Conservation (phyloP, 1,284 basidiomycete species). For the Meira miltonrushii region DNA sequence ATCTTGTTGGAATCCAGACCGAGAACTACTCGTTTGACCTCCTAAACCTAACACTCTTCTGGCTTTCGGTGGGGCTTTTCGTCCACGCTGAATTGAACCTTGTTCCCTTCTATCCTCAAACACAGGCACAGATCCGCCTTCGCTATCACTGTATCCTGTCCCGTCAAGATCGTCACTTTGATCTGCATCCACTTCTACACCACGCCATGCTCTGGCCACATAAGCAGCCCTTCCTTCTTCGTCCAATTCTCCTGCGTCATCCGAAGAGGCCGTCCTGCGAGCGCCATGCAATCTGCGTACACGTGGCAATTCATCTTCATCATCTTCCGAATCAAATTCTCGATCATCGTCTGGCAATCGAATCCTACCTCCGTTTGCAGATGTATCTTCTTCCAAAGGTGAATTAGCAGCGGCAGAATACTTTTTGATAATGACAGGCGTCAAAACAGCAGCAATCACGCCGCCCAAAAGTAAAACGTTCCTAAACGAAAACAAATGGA, state of each 20-base stretch:
- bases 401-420: constrained; percentile 4
- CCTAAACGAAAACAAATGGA: constrained; percentile 80
- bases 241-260: neutral
- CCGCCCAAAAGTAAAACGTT: constrained; percentile 77
- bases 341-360: constrained; percentile 12
- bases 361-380: constrained; percentile 9
- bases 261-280: neutral
- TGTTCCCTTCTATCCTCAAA: constrained; percentile 11
- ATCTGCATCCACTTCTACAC: constrained; percentile 10
- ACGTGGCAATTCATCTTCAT: constrained; percentile 20
- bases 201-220: constrained; percentile 8
- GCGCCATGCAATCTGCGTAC: constrained; percentile 11
- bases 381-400: constrained; percentile 15
- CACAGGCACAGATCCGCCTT: neutral
- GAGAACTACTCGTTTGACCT: neutral
- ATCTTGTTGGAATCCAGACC: neutral
- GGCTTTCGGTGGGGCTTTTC: neutral
- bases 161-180: neutral
- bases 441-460: constrained; percentile 80
- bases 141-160: neutral
- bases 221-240: constrained; percentile 9
- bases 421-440: constrained; percentile 62
- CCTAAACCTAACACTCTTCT: constrained; percentile 1
- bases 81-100: neutral
- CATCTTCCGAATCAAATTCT: constrained; percentile 16